Evolutionary conservation across 2,329 filamentous ascomycete genomes (phyloP).

Genomic region (Rutstroemia sp.): DNA sequence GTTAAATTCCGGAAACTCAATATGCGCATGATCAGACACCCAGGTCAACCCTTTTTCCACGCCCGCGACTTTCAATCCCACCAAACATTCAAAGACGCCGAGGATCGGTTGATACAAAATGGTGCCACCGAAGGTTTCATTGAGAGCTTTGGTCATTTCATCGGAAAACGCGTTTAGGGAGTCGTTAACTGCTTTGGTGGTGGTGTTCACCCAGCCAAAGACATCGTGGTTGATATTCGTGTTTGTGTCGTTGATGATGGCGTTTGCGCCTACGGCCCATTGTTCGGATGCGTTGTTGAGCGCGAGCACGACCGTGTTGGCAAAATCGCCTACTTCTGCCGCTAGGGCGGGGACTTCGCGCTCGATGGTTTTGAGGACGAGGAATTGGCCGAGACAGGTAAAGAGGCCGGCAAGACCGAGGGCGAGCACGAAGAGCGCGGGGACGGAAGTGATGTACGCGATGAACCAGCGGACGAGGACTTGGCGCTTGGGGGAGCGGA

Average conservation of each 20-base stretch:
- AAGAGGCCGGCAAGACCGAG: constrained; percentile 61
- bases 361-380: constrained; percentile 54
- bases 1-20: constrained; percentile 70
- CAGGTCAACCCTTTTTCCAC: constrained; percentile 88
- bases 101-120: constrained; percentile 70
- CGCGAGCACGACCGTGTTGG: constrained; percentile 53
- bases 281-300: constrained; percentile 56
- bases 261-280: constrained; percentile 59
- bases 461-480: constrained; percentile 57
- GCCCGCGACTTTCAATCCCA: constrained; percentile 76
- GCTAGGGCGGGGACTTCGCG: constrained; percentile 59
- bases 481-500: constrained; percentile 55
- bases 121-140: constrained; percentile 74
- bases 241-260: constrained; percentile 51
- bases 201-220: constrained; percentile 79
- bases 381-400: constrained; percentile 59
- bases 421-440: constrained; percentile 61
- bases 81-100: constrained; percentile 78
- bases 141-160: constrained; percentile 66
- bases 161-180: constrained; percentile 79
- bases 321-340: constrained; percentile 56
- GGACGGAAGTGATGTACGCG: constrained; percentile 60
- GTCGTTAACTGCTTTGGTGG: constrained; percentile 73
- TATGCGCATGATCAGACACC: constrained; percentile 79
- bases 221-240: constrained; percentile 75